phyloP scores from a whole-genome alignment of 192 early-diverging fungal genomes.

The Podila verticillata region DNA sequence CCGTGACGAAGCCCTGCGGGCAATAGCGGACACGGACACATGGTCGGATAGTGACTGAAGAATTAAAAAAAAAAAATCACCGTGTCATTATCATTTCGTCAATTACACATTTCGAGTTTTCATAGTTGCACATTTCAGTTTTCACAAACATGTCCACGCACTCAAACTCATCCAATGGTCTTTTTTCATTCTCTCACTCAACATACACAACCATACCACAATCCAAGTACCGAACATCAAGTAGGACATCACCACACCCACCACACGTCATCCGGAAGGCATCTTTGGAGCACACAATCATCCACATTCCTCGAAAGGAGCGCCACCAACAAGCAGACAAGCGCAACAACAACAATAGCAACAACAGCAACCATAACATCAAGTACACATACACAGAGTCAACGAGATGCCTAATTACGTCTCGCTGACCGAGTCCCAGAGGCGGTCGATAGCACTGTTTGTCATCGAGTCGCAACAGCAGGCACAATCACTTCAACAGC shows the following conservation, averaged over 20 bases:
- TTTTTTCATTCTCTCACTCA: no score
- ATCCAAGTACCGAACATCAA: no score
- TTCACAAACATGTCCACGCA: no score
- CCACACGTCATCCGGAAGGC: no score
- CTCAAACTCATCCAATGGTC: no score
- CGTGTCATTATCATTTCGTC: not conserved
- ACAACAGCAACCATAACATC: no score
- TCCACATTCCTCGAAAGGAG: not conserved
- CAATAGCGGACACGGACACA: slow-evolving; percentile 52
- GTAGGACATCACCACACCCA: no score
- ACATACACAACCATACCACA: no score
- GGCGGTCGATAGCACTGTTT: slow-evolving; percentile 43
- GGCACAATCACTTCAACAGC: slow-evolving; percentile 18
- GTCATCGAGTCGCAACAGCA: slow-evolving; percentile 48
- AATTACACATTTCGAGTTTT: not conserved
- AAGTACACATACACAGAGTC: not conserved
- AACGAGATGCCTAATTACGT: slow-evolving; percentile 46
- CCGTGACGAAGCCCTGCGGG: slow-evolving; percentile 29
- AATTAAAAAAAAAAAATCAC: no score
- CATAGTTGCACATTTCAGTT: not conserved
- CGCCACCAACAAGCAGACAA: not conserved
- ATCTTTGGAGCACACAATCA: no score
- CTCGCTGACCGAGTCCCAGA: slow-evolving; percentile 45
- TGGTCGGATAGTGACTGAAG: slow-evolving; percentile 60
- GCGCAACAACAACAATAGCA: no score